Evolutionary conservation across 176 grass and related monocot species (phyloP), one percentile per base, ranked within the genome.

Genomic region (Musa beccarii): DNA sequence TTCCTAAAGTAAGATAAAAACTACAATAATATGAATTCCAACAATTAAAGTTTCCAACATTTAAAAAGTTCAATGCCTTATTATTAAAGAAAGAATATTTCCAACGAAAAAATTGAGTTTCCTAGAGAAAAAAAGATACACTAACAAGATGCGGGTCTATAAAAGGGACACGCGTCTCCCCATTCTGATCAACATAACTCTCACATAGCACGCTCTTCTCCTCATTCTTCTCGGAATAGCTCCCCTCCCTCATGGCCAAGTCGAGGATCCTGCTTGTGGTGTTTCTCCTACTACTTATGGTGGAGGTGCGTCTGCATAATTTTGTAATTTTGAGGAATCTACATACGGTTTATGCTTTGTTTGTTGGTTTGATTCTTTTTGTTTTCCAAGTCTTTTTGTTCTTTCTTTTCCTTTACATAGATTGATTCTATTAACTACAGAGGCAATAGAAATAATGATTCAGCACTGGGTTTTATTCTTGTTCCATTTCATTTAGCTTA

Each of bases 211-310:
- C 16, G 16, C 8, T 23, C 9, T 57, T 26, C 1, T 16, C 2
- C 51, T 17, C 52, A 43, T 56, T 52, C 26, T 13, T 16, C 17
- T 54, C 52, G 13, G 8, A 11, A 28, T 22, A 26, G 13, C 53
- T 69, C 16, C 19, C 49, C 20, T 34, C 53, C 57, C 53, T 29
- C n/a, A 84, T 88, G 86, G 75, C 21, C 24, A 84, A 79, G 16
- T 10, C 17, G 2, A 52, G 50, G 62, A 8, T 67, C 74, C 16
- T 78, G 12, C 9, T 78, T 17, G 20, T 69, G 1, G 74, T 89
- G 23, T 66, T 89, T 72, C 23, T 82, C 78, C 9, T 89, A 66
- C 11, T 87, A n/a, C 78, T 92, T 76, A 54, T 89, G 72, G 57
- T 85, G 10, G 64, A 89, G 87, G 90, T 92, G 79, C 79, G 56